These are phyloP conservation scores for Stylosanthes scabra DNA, from an alignment of 331 rosid genomes.

Conservation along the genomic window DNA sequence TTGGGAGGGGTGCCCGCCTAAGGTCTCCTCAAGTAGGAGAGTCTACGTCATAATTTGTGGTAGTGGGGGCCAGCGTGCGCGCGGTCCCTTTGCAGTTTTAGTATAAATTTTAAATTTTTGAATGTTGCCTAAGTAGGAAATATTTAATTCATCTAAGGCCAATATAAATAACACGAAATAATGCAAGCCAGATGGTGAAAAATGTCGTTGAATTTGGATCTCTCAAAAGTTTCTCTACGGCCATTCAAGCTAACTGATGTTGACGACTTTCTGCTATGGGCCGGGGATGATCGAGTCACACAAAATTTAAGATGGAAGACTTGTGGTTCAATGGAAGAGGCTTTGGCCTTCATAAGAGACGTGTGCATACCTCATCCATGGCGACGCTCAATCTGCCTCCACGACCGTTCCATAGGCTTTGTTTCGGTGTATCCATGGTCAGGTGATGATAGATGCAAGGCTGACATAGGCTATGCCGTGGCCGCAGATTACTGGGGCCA, in stretches of 20 bases:
- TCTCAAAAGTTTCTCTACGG: slow-evolving; percentile 42
- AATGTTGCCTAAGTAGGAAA: no score
- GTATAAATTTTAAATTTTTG: not conserved
- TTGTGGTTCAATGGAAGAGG: slow-evolving; percentile 50
- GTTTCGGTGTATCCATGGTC: slow-evolving; percentile 40
- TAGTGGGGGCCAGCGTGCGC: slow-evolving; percentile 39
- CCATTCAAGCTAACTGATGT: slow-evolving; percentile 57
- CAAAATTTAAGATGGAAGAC: slow-evolving; percentile 41
- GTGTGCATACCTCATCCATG: slow-evolving; percentile 69
- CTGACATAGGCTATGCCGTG: slow-evolving; percentile 58
- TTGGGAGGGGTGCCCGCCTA: slow-evolving; percentile 24
- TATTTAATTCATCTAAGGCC: no score
- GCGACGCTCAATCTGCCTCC: slow-evolving; percentile 53
- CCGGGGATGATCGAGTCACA: slow-evolving; percentile 65
- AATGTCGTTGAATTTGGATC: slow-evolving; percentile 28
- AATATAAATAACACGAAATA: no score
- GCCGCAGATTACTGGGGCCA: slow-evolving; percentile 54
- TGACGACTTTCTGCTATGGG: slow-evolving; percentile 58
- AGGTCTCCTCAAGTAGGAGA: slow-evolving; percentile 41
- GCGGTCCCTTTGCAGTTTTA: slow-evolving; percentile 21
- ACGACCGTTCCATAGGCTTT: slow-evolving; percentile 55
- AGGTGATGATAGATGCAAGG: slow-evolving; percentile 53
- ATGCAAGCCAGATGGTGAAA: not conserved
- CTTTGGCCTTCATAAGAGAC: slow-evolving; percentile 56
- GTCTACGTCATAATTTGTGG: slow-evolving; percentile 45